Evolutionary conservation across 768 basidiomycete genomes (phyloP).

Genomic region (Pisolithus marmoratus): DNA sequence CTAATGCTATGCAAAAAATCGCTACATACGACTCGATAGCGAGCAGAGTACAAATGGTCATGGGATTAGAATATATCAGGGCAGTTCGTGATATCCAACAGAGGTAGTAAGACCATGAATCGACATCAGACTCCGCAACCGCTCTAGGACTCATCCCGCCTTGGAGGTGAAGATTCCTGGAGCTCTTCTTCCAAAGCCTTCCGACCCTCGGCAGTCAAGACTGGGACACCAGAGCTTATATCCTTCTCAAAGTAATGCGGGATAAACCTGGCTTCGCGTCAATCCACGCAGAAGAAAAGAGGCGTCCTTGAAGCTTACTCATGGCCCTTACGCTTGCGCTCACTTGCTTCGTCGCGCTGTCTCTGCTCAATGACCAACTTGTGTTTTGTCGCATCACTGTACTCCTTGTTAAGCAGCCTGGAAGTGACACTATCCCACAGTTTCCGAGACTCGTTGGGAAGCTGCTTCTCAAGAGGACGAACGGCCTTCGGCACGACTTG

Average conservation of each 20-base stretch:
- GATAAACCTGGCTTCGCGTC: slow-evolving; percentile 46
- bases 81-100: slow-evolving; percentile 5
- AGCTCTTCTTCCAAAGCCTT: slow-evolving; percentile 74
- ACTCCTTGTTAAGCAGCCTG: slow-evolving; percentile 76
- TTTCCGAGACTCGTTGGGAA: slow-evolving; percentile 74
- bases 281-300: neutral
- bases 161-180: slow-evolving; percentile 8
- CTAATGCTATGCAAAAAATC: neutral
- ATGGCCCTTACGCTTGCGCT: slow-evolving; percentile 74
- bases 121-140: neutral
- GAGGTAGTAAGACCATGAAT: slow-evolving; percentile 3
- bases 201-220: slow-evolving; percentile 62
- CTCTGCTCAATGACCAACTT: slow-evolving; percentile 91
- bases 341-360: slow-evolving; percentile 85
- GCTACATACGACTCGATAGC: neutral
- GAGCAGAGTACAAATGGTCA: neutral
- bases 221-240: slow-evolving; percentile 58
- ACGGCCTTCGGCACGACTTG: slow-evolving; percentile 77
- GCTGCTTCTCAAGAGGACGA: slow-evolving; percentile 75
- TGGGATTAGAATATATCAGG: neutral
- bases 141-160: slow-evolving; percentile 3
- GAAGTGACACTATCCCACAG: slow-evolving; percentile 85
- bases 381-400: slow-evolving; percentile 82
- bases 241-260: slow-evolving; percentile 74
- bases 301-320: slow-evolving; percentile 50